Evolutionary conservation across 352 stramenopile genomes (phyloP), one percentile per base, ranked within the genome.

Genomic region (Globisporangium lucens): DNA sequence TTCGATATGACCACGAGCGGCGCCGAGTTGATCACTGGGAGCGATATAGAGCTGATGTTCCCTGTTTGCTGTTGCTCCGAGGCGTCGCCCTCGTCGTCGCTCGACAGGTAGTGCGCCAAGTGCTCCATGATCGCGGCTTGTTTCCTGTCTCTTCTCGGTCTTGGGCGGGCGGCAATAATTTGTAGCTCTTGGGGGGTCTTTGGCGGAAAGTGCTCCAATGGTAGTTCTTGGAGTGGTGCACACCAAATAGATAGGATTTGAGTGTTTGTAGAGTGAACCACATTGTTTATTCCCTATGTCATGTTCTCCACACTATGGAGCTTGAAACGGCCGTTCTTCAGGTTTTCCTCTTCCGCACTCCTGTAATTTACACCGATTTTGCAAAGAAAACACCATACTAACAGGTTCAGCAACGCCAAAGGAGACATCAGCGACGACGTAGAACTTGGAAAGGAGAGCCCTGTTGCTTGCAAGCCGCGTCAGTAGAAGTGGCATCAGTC

Each of bases 1-100:
- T 82, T 62, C 9, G 63, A 66, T 10, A 73, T 61, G 2, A 68
- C 59, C 3, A 90, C 73, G 20, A 81, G 66, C 33, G 83, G 83
- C 49, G 80, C 78, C 36, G 83, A 89, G 68, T 91, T 89, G 29
- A 91, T 73, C 10, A 72, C 56, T 10, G 77, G 79, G 6, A 89
- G 69, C 61, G 61, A 22, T 55, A 63, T 47, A 61, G 70, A n/a
- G 51, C 4, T 61, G 29, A 0, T 55, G 17, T 0, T 46, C 0
- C 55, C 17, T 43, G 17, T 60, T 15, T 59, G 61, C 30, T 55
- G 24, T 3, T 30, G 36, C 17, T 3, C n/a, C 27, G 43, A 46
- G 29, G 30, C 61, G 61, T 59, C 55, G 2, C 24, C 59, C 27
- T 87, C 77, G 1, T 87, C 79, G 52, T 85, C 79, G 64, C 79